Conservation (phyloP, 164 flowering plant species). For the Echeveria elegans region DNA sequence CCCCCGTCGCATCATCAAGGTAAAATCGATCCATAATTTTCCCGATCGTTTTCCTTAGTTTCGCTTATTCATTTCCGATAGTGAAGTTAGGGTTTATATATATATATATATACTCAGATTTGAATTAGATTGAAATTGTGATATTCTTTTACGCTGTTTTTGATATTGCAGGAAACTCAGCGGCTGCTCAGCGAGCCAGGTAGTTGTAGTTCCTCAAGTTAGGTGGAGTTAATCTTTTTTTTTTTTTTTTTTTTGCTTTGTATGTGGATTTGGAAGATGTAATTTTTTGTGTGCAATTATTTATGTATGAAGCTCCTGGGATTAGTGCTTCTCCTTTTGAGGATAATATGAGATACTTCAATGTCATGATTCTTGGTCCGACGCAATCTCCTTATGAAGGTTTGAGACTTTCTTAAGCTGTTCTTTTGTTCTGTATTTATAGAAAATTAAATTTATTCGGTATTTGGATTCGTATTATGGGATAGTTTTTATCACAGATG, state of each 20-base stretch:
- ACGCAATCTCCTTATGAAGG: slow-evolving; percentile 90
- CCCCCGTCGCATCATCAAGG: slow-evolving; percentile 74
- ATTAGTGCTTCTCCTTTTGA: slow-evolving; percentile 91
- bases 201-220: slow-evolving; percentile 10
- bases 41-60: background rate
- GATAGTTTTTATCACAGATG: background rate
- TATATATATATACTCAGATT: too few relatives aligned
- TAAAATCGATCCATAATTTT: slow-evolving; percentile 9
- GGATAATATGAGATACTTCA: slow-evolving; percentile 83
- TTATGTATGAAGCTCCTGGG: slow-evolving; percentile 57
- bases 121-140: background rate
- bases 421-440: background rate
- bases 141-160: slow-evolving; percentile 6
- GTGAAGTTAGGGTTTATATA: background rate
- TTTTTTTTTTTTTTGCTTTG: background rate
- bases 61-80: background rate
- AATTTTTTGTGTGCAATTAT: background rate
- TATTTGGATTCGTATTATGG: background rate
- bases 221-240: background rate
- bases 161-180: slow-evolving; percentile 61
- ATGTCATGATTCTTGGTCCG: slow-evolving; percentile 91
- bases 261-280: slow-evolving; percentile 1
- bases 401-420: background rate
- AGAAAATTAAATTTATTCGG: background rate
- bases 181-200: slow-evolving; percentile 91